Evolutionary conservation across 2,329 filamentous ascomycete genomes (phyloP).

Genomic region (Incumbomyces delicatus): DNA sequence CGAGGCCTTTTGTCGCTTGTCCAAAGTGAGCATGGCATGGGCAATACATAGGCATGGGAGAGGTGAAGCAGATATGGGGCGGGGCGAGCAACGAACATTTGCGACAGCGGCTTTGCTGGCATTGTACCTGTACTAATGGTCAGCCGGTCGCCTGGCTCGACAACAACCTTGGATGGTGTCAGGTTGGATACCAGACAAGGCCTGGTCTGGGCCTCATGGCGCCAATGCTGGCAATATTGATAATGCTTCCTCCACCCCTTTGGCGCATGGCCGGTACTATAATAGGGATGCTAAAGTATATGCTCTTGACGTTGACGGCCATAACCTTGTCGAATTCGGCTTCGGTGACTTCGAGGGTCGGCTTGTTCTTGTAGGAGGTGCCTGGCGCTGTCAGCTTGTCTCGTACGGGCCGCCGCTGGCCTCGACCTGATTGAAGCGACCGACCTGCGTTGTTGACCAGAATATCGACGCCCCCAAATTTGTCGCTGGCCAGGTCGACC

Average conservation of each 20-base stretch:
- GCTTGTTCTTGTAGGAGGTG: slow-evolving; percentile 24
- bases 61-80: not conserved
- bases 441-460: slow-evolving; percentile 18
- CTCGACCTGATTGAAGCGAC: not conserved
- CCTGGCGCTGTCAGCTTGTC: not conserved
- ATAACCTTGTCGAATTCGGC: slow-evolving; percentile 36
- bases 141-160: not conserved
- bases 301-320: slow-evolving; percentile 35
- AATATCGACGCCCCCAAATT: slow-evolving; percentile 18
- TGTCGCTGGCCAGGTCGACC: slow-evolving; percentile 13
- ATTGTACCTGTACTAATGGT: slow-evolving; percentile 20
- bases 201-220: slow-evolving; percentile 33
- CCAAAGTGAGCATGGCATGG: not conserved
- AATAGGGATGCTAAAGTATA: slow-evolving; percentile 28
- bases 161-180: no score
- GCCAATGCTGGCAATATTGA: slow-evolving; percentile 37
- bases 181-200: slow-evolving; percentile 31
- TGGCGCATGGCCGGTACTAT: slow-evolving; percentile 29
- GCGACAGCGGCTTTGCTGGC: slow-evolving; percentile 35
- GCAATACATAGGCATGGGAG: no score
- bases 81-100: slow-evolving; percentile 34
- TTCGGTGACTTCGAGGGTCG: slow-evolving; percentile 33
- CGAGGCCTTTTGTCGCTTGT: slow-evolving; percentile 48
- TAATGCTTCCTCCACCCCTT: slow-evolving; percentile 34
- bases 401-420: not conserved